phyloP scores from a whole-genome alignment of 2,329 filamentous ascomycete genomes.

The Colletotrichum incanum region DNA sequence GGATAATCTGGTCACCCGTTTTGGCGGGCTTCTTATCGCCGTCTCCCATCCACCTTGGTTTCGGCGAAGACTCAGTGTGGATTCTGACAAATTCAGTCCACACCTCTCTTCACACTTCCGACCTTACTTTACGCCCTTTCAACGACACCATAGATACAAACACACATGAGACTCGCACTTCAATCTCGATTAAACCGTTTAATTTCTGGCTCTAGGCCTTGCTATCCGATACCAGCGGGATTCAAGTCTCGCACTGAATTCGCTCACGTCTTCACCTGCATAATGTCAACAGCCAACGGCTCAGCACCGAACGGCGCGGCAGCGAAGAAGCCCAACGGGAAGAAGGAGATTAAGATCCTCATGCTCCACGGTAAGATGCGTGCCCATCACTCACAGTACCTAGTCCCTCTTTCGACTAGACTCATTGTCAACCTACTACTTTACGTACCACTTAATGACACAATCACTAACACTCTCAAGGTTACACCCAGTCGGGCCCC shows the following conservation, averaged over 20 bases:
- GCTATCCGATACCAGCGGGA: neutral
- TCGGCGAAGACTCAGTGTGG: conserved; percentile 39
- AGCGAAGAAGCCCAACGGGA: conserved; percentile 54
- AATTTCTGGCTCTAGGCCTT: neutral
- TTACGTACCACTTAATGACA: neutral
- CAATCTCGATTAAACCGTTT: neutral
- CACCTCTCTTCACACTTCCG: conserved; percentile 5
- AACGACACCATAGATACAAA: neutral
- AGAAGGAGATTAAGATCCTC: conserved; percentile 75
- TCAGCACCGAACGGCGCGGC: conserved; percentile 44
- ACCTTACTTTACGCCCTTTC: neutral
- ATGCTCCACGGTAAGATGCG: conserved; percentile 79
- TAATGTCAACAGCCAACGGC: conserved; percentile 27
- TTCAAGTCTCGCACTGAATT: neutral
- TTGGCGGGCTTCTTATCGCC: conserved; percentile 1
- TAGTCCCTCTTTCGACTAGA: neutral
- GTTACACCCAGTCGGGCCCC: conserved; percentile 91
- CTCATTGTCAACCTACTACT: neutral
- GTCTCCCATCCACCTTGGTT: neutral
- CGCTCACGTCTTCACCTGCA: neutral
- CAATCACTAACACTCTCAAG: conserved; percentile 55
- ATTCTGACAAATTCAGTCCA: conserved; percentile 26
- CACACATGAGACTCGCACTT: conserved; percentile 24
- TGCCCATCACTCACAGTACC: neutral
- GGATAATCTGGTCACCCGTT: neutral